Base-by-base conservation (phyloP, 768 basidiomycete species). In the Xerocomus potaroensis region DNA sequence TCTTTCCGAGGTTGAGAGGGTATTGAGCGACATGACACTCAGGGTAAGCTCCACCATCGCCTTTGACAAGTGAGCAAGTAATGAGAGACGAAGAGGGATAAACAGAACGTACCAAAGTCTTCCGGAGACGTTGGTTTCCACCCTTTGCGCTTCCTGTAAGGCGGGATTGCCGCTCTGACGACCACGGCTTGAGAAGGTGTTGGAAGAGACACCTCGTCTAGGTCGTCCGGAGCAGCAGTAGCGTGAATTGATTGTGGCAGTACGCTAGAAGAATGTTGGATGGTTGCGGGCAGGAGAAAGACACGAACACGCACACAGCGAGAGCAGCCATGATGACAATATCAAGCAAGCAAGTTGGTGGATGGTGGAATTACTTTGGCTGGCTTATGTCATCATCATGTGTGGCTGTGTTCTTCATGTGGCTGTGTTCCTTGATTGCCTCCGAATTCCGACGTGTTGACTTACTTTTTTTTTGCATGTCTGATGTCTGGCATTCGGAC, bases 21-120 rank as follows among this genome's bases (percentile, higher is more conserved):
- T 96, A 99, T 65, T 99, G 95, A 6, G 96, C 96, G 43, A 95
- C 72, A 76, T 94, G 92, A 66, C 94, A 97, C 72, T 99, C 92
- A 4, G 92, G 92, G 68, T 84, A 91, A 46, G 91, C 75, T 56
- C 91, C 91, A 53, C 91, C 90, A 60, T 91, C 85, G 48, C 82
- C 85, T 87, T 56, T 35, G 41, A 51, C n/a, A 21, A 31, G 26
- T 39, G 22, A 45, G 33, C 37, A 36, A 50, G 31, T 41, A 33
- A 24, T 40, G 6, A 5, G 35, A 6, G 1, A 15, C 16, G 11
- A 30, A 5, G 16, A 50, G 34, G 21, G 30, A 27, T 54, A 49
- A 45, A 31, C 52, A 53, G 47, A 50, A 67, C 82, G 56, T 55
- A 86, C 87, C 88, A 66, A 86, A 98, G 60, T 99, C 92, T 50